Base-by-base conservation (phyloP, 805 yeast species). In the Barnettozyma botsteinii region DNA sequence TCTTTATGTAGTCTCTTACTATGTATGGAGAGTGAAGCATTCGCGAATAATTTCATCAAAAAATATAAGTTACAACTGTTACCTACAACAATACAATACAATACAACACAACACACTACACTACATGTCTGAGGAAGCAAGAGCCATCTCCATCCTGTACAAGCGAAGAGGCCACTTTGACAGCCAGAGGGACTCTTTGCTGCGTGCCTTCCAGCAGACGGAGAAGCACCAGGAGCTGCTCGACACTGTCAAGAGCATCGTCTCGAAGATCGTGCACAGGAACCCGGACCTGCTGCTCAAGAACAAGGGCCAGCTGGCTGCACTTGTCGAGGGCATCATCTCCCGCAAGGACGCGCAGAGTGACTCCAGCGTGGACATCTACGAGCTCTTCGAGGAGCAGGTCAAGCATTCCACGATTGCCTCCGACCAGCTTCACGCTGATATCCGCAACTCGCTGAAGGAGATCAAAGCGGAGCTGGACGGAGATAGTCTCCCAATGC, bases 271-370 rank as follows among this genome's bases (percentile, higher is more conserved):
- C 5, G 48, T 53, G 4, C 22, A 41, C 5, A 21, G 42, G 33
- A 46, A 53, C 25, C 59, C 59, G 7, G 50, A 48, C 18, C 24
- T 55, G 19, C 39, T 51, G 10, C 40, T 51, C 15, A 46, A 39
- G 36, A 52, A 55, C 40, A 47, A 43, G 22, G 57, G 55, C 0
- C 53, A 50, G n/a, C 40, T 51, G 9, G 49, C 53, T 7, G 59
- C 52, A 2, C 24, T 51, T 34, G 41, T 55, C 4, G 51, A 42
- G 21, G 59, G 59, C 19, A 40, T 46, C 10, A 40, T 46, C 5
- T 42, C 47, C 12, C 36, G 47, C 4, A 36, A 23, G 7, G 29
- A 30, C 19, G 33, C 25, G n/a, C 37, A 35, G 8, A 37, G 23
- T n/a, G n/a, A n/a, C n/a, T n/a, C 32, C 32, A 18, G 22, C 18